Percentiles rank a stretch among this genome's conserved stretches.
These are phyloP conservation scores for Vitis labrusca DNA, from an alignment of 164 flowering plant genomes.

Conservation along the genomic window DNA sequence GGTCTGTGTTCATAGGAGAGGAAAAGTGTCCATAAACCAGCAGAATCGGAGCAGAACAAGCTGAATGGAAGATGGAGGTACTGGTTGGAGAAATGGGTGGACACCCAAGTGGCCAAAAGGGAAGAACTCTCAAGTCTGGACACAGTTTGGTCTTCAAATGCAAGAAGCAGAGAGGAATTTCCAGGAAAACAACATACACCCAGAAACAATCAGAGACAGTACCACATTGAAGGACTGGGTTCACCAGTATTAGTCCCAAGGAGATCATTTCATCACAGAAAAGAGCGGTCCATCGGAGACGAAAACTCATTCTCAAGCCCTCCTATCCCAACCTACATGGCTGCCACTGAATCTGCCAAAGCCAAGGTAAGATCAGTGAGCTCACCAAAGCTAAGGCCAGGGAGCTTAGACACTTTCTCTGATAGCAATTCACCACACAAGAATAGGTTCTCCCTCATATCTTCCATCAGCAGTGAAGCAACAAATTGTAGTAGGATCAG, in stretches of 20 bases:
- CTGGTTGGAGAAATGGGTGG: slow-evolving; percentile 80
- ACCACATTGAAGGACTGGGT: slow-evolving; percentile 21
- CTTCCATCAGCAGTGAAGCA: slow-evolving; percentile 25
- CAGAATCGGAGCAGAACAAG: slow-evolving; percentile 44
- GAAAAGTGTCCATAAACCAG: slow-evolving; percentile 36
- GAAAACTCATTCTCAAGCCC: slow-evolving; percentile 19
- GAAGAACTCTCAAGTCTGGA: slow-evolving; percentile 39
- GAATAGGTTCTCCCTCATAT: slow-evolving; percentile 27
- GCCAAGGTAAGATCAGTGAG: slow-evolving; percentile 42
- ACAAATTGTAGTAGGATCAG: slow-evolving; percentile 21
- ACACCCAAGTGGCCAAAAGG: slow-evolving; percentile 46
- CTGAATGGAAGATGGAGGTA: slow-evolving; percentile 40
- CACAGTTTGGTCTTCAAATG: slow-evolving; percentile 20
- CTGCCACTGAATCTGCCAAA: slow-evolving; percentile 48
- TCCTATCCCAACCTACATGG: slow-evolving; percentile 49
- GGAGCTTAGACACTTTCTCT: slow-evolving; percentile 25
- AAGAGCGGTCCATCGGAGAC: slow-evolving; percentile 28
- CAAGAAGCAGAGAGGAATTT: slow-evolving; percentile 17
- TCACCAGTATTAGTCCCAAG: slow-evolving; percentile 31
- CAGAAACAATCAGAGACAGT: slow-evolving; percentile 16
- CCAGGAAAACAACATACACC: slow-evolving; percentile 19
- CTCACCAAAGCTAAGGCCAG: slow-evolving; percentile 38
- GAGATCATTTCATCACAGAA: slow-evolving; percentile 37
- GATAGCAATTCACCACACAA: slow-evolving; percentile 36
- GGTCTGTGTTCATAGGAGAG: slow-evolving; percentile 18